Percentiles rank a stretch among this genome's conserved stretches.
Evolutionary conservation across 768 basidiomycete genomes (phyloP).

Genomic region (Pleurotus pulmonarius): DNA sequence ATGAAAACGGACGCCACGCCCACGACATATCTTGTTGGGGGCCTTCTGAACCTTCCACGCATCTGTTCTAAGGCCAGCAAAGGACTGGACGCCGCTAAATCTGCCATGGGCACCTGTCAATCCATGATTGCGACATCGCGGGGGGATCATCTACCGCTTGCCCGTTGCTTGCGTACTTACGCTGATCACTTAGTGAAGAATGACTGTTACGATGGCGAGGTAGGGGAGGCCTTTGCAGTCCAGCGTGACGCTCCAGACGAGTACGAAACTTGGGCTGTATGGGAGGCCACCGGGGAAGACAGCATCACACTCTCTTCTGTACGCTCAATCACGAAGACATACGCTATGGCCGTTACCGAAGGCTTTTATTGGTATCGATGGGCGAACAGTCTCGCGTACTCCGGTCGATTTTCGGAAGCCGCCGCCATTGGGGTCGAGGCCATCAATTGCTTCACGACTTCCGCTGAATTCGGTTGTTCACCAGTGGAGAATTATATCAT

Average conservation of each 20-base stretch:
- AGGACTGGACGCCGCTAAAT: background rate
- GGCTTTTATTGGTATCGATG: background rate
- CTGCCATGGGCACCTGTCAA: background rate
- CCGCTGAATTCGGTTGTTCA: background rate
- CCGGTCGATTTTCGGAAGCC: background rate
- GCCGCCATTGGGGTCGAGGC: background rate
- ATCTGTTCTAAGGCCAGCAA: no score
- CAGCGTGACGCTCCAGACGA: background rate
- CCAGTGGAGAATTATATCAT: no score
- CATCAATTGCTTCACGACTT: background rate
- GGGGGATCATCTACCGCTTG: background rate
- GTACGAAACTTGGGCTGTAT: background rate
- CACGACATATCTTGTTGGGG: no score
- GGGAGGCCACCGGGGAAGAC: background rate
- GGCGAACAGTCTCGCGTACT: background rate
- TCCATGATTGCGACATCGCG: background rate
- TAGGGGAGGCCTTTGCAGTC: background rate
- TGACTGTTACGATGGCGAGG: background rate
- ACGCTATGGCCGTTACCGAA: background rate
- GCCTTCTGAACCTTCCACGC: no score
- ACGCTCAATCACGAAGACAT: background rate
- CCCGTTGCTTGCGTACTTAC: background rate
- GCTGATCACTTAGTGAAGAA: background rate
- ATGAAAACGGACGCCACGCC: no score
- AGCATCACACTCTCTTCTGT: background rate